phyloP scores from a whole-genome alignment of 139 green algal species.

The Trebouxia sp. region DNA sequence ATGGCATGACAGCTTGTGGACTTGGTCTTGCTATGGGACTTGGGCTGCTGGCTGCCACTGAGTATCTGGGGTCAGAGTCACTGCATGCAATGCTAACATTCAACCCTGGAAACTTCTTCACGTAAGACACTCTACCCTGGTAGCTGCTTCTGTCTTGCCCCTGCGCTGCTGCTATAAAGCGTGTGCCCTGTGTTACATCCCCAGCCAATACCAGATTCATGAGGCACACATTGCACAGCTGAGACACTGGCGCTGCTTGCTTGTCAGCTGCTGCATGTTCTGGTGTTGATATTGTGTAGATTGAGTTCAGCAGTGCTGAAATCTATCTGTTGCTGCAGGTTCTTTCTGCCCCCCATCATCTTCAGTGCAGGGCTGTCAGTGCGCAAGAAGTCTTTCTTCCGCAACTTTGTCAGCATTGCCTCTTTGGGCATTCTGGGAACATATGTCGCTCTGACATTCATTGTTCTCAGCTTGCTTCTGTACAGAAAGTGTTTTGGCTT shows the following conservation, averaged over 20 bases:
- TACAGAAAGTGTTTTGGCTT: constrained; percentile 13
- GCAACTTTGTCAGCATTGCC: constrained; percentile 70
- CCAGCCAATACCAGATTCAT: neutral
- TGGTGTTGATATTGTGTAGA: neutral
- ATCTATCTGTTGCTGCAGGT: constrained; percentile 23
- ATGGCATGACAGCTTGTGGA: constrained; percentile 50
- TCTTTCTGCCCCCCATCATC: constrained; percentile 83
- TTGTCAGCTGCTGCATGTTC: neutral
- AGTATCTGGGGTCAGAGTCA: constrained; percentile 23
- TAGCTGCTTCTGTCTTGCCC: too few species aligned
- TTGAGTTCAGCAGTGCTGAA: neutral
- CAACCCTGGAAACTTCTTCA: constrained; percentile 58
- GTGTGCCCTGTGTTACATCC: too few species aligned
- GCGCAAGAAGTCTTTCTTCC: constrained; percentile 80
- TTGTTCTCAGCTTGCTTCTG: constrained; percentile 14
- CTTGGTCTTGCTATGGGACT: constrained; percentile 46
- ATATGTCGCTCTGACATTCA: constrained; percentile 48
- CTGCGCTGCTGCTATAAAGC: too few species aligned
- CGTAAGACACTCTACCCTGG: constrained; percentile 35
- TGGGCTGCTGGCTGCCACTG: constrained; percentile 34
- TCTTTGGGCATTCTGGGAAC: constrained; percentile 75
- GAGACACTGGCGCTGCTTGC: neutral
- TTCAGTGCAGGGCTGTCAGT: constrained; percentile 79
- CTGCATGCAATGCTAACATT: constrained; percentile 54
- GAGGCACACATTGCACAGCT: neutral